Evolutionary conservation across 2,329 filamentous ascomycete genomes (phyloP).

Genomic region (Calycina herbarum): DNA sequence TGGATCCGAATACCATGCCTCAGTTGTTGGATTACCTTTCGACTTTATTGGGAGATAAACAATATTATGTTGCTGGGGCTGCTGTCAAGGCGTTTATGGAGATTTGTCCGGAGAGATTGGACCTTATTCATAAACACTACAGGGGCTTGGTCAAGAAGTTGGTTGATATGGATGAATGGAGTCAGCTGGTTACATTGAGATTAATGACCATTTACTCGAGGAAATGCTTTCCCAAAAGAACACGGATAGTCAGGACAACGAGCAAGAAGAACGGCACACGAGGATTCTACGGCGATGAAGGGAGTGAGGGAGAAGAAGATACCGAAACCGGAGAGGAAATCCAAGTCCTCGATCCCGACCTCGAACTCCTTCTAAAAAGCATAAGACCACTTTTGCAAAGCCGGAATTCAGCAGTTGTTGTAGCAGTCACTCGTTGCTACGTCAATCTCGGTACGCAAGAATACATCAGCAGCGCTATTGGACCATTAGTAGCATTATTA

Average conservation of each 20-base stretch:
- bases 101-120: constrained; percentile 82
- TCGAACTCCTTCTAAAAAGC: constrained; percentile 75
- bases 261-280: constrained; percentile 53
- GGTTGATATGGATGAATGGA: constrained; percentile 99
- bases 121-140: constrained; percentile 90
- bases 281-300: constrained; percentile 78
- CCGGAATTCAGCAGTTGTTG: constrained; percentile 87
- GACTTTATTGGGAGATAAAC: constrained; percentile 79
- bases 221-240: constrained; percentile 78
- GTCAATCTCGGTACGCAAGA: constrained; percentile 78
- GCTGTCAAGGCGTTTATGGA: constrained; percentile 88
- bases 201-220: constrained; percentile 84
- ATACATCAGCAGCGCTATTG: constrained; percentile 73
- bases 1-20: constrained; percentile 83
- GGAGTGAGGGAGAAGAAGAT: constrained; percentile 40
- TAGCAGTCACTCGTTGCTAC: constrained; percentile 83
- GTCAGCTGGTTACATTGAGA: constrained; percentile 79
- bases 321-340: constrained; percentile 51
- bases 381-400: constrained; percentile 87
- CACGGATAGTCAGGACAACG: constrained; percentile 53
- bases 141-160: constrained; percentile 81
- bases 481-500: constrained; percentile 82
- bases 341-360: constrained; percentile 72
- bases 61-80: constrained; percentile 95
- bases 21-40: constrained; percentile 82